Evolutionary conservation across 2,329 filamentous ascomycete genomes (phyloP), one percentile per base, ranked within the genome.

Genomic region (Arthrobotrys sphaeroides): DNA sequence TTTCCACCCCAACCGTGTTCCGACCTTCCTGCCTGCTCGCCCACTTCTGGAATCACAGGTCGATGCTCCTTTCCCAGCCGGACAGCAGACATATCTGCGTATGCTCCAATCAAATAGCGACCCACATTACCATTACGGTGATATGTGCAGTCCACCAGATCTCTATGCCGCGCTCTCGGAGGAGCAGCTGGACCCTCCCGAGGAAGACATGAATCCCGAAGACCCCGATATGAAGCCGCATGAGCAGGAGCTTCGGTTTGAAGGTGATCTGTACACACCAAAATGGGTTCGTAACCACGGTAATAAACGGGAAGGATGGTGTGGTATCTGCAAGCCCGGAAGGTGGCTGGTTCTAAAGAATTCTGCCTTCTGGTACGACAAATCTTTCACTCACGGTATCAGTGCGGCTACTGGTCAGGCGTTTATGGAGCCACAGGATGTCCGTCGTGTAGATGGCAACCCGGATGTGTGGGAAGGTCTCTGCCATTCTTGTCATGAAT

Each of bases 281-380:
- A 87, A 86, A 78, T 96, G 91, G 91, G 90, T 95, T 18, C 90
- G 92, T 36, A 92, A 92, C 20, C 91, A 94, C 77, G 92, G 92
- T 24, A 93, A 93, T 83, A 93, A 94, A 84, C 90, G 92, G 43
- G 92, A 94, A 82, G 92, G 92, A 2, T 96, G 92, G 92, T 96
- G 92, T 80, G 91, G 92, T 20, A 91, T 94, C 79, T 96, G 92
- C 85, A 94, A 93, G 82, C 90, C 91, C 1, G 91, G 91, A 1
- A 86, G 91, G 57, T 96, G 93, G 93, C 87, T 94, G 64, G 91
- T 94, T 13, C 85, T 96, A 73, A 96, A 95, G 84, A 95, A 96
- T 83, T 94, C 91, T 66, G 92, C 92, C 5, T 96, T 92, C 82
- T 96, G 93, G 92, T 96, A 96, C 82, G 92, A 96, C 84, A 94